These are phyloP conservation scores for Lachnellula subtilissima DNA, from an alignment of 2,329 filamentous ascomycete species.

Conservation along the genomic window DNA sequence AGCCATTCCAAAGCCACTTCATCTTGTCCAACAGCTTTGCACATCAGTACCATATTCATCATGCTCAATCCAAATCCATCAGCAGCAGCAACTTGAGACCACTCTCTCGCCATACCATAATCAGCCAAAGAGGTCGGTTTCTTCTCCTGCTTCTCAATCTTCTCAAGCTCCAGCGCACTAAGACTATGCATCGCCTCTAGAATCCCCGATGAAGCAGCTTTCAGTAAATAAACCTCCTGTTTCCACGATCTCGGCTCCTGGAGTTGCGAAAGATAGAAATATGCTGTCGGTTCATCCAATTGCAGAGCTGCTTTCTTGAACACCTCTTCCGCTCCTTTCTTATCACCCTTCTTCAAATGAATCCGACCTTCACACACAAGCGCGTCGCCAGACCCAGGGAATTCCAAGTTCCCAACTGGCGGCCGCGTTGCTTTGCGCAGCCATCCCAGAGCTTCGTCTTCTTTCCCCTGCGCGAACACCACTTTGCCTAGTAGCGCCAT, in stretches of 20 bases:
- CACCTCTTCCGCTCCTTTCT: conserved; percentile 15
- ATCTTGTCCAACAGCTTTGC: conserved; percentile 18
- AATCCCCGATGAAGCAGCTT: conserved; percentile 29
- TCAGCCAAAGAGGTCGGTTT: conserved; percentile 11
- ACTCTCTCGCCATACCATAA: conserved; percentile 29
- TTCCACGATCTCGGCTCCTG: conserved; percentile 13
- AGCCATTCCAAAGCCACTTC: too few species aligned
- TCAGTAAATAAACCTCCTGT: conserved; percentile 25
- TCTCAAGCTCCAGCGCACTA: conserved; percentile 23
- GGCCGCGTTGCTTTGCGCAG: conserved; percentile 22
- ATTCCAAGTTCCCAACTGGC: conserved; percentile 14
- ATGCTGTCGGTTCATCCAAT: conserved; percentile 27
- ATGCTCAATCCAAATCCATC: conserved; percentile 25
- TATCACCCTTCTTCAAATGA: conserved; percentile 12
- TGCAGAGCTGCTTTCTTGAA: conserved; percentile 30
- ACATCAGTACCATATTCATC: conserved; percentile 27
- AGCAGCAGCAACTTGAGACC: conserved; percentile 26
- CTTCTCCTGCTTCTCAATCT: conserved; percentile 6
- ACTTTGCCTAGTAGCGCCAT: conserved; percentile 29
- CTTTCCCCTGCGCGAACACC: conserved; percentile 12
- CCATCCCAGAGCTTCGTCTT: conserved; percentile 23
- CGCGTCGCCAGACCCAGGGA: conserved; percentile 26
- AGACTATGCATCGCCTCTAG: conserved; percentile 29
- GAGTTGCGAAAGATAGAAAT: conserved; percentile 28
- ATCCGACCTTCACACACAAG: conserved; percentile 23